These are phyloP conservation scores for Cadophora gregata DNA, from an alignment of 2,329 filamentous ascomycete species.

Conservation along the genomic window DNA sequence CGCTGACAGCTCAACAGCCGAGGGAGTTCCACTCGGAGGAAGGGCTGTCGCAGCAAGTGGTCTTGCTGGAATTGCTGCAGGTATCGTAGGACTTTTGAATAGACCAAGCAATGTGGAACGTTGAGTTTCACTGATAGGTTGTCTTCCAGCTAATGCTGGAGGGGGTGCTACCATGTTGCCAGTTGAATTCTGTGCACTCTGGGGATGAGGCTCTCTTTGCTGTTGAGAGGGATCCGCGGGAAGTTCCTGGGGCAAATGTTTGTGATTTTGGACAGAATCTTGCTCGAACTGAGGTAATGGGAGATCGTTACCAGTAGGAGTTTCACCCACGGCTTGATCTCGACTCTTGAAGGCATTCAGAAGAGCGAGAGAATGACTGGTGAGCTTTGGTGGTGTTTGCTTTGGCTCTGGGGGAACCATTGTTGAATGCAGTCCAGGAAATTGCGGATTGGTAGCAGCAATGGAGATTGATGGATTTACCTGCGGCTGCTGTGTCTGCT, in stretches of 20 bases:
- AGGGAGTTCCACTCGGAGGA: constrained; percentile 38
- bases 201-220: constrained; percentile 22
- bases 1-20: constrained; percentile 44
- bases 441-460: constrained; percentile 36
- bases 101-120: constrained; percentile 41
- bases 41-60: constrained; percentile 33
- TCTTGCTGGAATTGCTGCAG: constrained; percentile 27
- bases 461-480: constrained; percentile 16
- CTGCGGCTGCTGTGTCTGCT: constrained; percentile 32
- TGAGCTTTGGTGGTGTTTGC: constrained; percentile 44
- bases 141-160: constrained; percentile 30
- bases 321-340: constrained; percentile 31
- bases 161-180: constrained; percentile 21
- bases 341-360: constrained; percentile 52
- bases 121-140: constrained; percentile 39
- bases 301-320: constrained; percentile 26
- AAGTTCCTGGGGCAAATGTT: constrained; percentile 39
- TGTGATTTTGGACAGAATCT: constrained; percentile 16
- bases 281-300: constrained; percentile 31
- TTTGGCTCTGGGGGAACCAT: constrained; percentile 37
- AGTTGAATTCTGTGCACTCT: constrained; percentile 15
- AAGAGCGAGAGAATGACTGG: constrained; percentile 51
- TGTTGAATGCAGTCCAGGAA: constrained; percentile 39
- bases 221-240: constrained; percentile 35
- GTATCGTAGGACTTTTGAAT: constrained; percentile 41